Evolutionary conservation across 2,329 filamentous ascomycete genomes (phyloP).

Genomic region (Verticillium longisporum): DNA sequence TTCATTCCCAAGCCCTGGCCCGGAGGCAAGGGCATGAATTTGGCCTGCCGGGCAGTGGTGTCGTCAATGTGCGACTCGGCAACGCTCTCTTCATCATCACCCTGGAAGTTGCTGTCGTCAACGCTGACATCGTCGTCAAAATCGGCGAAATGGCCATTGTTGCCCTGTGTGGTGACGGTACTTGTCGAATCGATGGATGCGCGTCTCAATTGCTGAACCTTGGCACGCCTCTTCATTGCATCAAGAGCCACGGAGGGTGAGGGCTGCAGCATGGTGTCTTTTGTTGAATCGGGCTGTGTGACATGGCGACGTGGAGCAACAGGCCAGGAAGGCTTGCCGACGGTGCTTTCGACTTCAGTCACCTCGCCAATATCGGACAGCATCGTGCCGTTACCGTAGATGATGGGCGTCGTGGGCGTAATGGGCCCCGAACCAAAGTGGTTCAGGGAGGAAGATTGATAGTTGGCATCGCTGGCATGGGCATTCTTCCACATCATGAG

Average conservation of each 20-base stretch:
- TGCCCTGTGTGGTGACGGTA: constrained; percentile 50
- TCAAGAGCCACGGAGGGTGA: constrained; percentile 39
- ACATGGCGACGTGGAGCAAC: constrained; percentile 21
- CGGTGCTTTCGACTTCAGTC: constrained; percentile 45
- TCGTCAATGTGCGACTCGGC: constrained; percentile 50
- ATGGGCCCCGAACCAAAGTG: constrained; percentile 35
- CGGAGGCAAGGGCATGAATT: constrained; percentile 16
- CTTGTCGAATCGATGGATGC: constrained; percentile 54
- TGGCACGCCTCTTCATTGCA: constrained; percentile 35
- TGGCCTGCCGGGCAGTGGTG: constrained; percentile 23
- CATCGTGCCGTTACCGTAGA: constrained; percentile 65
- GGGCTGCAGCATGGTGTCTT: constrained; percentile 26
- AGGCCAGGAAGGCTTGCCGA: constrained; percentile 32
- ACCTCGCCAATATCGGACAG: constrained; percentile 58
- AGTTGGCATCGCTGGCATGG: constrained; percentile 29
- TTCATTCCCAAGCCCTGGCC: constrained; percentile 17
- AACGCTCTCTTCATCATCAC: constrained; percentile 61
- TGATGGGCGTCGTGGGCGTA: constrained; percentile 55
- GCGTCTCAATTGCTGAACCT: constrained; percentile 39
- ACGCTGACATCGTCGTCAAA: constrained; percentile 57
- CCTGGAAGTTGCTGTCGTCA: constrained; percentile 59
- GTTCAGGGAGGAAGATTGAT: constrained; percentile 33
- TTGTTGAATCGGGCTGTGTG: constrained; percentile 16
- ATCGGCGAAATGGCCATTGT: constrained; percentile 45
- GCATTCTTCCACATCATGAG: constrained; percentile 46